Evolutionary conservation across 768 basidiomycete species (phyloP), one percentile per base, ranked within the genome.

Genomic region (Suillus brevipes): DNA sequence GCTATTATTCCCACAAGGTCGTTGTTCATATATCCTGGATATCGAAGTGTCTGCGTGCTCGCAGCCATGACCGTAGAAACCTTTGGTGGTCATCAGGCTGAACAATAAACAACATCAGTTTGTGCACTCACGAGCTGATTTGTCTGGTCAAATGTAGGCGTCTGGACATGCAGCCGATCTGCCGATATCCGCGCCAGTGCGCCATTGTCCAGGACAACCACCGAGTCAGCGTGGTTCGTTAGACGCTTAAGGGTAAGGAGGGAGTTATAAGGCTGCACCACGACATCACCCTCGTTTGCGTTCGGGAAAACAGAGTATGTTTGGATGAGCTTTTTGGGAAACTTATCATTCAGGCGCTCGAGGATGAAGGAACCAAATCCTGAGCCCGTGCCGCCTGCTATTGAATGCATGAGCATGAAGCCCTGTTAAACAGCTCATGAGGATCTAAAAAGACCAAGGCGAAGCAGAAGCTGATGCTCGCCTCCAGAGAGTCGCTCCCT

Each of bases 1-100:
- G 97, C 95, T 63, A 99, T 91, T 67, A 99, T 96, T 34, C 96
- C 94, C 68, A 98, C 96, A 43, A 99, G 87, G 73, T 99, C 97
- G 71, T 98, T 99, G 82, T 99, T 98, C 96, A 98, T 99, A 78
- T 98, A 98, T 59, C 95, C 94, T 0, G 97, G 97, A 79, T 97
- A 99, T 71, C 97, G 87, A 31, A 99, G 85, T 16, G 97, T 99
- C 72, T 96, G 94, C 0, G 97, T 99, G 67, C 94, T 96, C 13
- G 96, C 97, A 12, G 97, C 92, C 87, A 99, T 98, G 49, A 99
- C 97, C 0, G 97, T 99, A 4, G 97, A 90, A 1, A 95, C 92
- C 96, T 98, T 62, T 37, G 13, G 65, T 40, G 37, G 64, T 20
- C 20, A 42, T 62, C 38, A 25, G 10, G 31, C 16, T 49, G 25